Evolutionary conservation across 2,329 filamentous ascomycete genomes (phyloP).

Genomic region (Fusarium luffae): DNA sequence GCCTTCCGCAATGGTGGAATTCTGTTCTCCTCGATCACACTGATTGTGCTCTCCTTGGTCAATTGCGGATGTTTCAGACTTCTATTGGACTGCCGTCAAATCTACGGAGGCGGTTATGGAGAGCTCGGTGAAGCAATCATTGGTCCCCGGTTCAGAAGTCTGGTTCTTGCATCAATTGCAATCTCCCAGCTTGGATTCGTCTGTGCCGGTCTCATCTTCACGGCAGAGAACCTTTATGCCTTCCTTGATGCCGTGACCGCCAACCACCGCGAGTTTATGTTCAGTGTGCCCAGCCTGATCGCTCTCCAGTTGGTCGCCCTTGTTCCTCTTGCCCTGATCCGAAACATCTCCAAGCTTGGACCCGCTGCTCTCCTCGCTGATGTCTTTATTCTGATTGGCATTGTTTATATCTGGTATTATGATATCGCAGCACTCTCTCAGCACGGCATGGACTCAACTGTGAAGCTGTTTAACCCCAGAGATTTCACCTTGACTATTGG

Average conservation of each 20-base stretch:
- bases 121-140: slow-evolving; percentile 76
- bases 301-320: slow-evolving; percentile 72
- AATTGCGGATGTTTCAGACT: slow-evolving; percentile 79
- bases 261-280: slow-evolving; percentile 61
- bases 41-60: slow-evolving; percentile 72
- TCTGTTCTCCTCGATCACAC: slow-evolving; percentile 76
- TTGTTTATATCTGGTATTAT: slow-evolving; percentile 79
- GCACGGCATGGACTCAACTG: slow-evolving; percentile 67
- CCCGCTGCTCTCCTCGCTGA: slow-evolving; percentile 76
- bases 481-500: slow-evolving; percentile 78
- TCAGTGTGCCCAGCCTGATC: slow-evolving; percentile 67
- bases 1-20: slow-evolving; percentile 83
- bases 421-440: slow-evolving; percentile 68
- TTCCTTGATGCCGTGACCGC: slow-evolving; percentile 72
- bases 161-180: slow-evolving; percentile 77
- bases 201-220: slow-evolving; percentile 81
- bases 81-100: slow-evolving; percentile 72
- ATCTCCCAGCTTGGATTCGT: slow-evolving; percentile 83
- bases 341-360: slow-evolving; percentile 80
- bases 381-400: slow-evolving; percentile 75
- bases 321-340: slow-evolving; percentile 74
- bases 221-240: slow-evolving; percentile 76
- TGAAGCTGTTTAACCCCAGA: slow-evolving; percentile 76
- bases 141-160: slow-evolving; percentile 69
- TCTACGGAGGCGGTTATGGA: slow-evolving; percentile 77